Conservation (phyloP, 2,329 filamentous ascomycete species). For the Neofusicoccum sp. region DNA sequence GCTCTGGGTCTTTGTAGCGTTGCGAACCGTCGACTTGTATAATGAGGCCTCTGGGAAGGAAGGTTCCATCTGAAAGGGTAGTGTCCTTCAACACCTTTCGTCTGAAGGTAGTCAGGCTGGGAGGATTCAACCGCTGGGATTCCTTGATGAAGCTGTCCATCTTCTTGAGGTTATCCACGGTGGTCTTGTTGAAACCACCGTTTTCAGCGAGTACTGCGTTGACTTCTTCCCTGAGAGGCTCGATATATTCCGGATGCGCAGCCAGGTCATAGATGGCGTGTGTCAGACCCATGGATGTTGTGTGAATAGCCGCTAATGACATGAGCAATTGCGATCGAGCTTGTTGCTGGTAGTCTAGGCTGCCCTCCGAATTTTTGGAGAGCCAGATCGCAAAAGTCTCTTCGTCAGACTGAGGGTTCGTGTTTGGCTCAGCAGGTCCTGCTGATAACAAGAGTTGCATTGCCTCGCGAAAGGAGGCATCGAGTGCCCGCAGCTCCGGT, state of each 20-base stretch:
- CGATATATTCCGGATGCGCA: constrained; percentile 24
- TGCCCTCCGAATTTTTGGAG: background rate
- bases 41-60: constrained; percentile 23
- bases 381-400: constrained; percentile 11
- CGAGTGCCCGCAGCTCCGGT: constrained; percentile 2
- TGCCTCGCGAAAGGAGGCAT: constrained; percentile 16
- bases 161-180: constrained; percentile 22
- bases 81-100: constrained; percentile 23
- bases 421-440: background rate
- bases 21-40: constrained; percentile 20
- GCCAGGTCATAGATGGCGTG: constrained; percentile 26
- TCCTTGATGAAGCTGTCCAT: constrained; percentile 27
- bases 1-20: constrained; percentile 18
- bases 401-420: background rate
- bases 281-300: constrained; percentile 24
- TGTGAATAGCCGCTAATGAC: constrained; percentile 28
- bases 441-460: background rate
- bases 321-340: constrained; percentile 7
- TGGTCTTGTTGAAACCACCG: constrained; percentile 17
- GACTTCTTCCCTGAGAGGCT: constrained; percentile 23
- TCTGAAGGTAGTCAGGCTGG: constrained; percentile 21
- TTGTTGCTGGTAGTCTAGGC: constrained; percentile 5
- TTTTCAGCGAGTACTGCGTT: constrained; percentile 15
- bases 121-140: constrained; percentile 22
- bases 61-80: constrained; percentile 25